Evolutionary conservation across 495 filamentous ascomycete species (phyloP).

Genomic region (Amphirosellinia nigrospora): DNA sequence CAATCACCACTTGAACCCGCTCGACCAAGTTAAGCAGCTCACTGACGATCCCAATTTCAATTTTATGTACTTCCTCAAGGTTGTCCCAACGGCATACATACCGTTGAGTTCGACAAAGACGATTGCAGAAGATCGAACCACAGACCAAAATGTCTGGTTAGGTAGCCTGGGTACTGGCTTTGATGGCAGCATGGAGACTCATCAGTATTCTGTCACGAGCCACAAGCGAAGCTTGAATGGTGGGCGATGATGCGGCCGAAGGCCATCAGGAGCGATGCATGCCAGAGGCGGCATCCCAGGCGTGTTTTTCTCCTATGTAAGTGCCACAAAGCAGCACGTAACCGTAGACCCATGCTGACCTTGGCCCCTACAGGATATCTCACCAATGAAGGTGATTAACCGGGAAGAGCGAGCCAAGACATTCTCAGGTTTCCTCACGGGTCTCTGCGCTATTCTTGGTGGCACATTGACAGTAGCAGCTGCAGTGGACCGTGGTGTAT

Average conservation of each 20-base stretch:
- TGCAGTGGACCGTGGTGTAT: conserved; percentile 87
- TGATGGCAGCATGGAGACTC: conserved; percentile 89
- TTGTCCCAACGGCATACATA: conserved; percentile 92
- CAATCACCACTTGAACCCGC: conserved; percentile 88
- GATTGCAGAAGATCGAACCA: conserved; percentile 49
- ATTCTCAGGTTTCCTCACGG: conserved; percentile 88
- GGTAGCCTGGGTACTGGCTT: conserved; percentile 66
- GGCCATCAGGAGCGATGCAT: conserved; percentile 92
- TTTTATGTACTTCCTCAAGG: conserved; percentile 99
- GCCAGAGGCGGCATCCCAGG: conserved; percentile 91
- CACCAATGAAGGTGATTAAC: conserved; percentile 99
- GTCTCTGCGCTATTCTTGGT: conserved; percentile 92
- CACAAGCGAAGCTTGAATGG: conserved; percentile 87
- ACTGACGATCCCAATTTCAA: conserved; percentile 86
- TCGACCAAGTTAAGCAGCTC: conserved; percentile 80
- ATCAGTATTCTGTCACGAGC: conserved; percentile 96
- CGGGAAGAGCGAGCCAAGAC: conserved; percentile 86
- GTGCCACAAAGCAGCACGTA: conserved; percentile 36
- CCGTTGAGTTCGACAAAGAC: conserved; percentile 77
- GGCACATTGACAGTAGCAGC: conserved; percentile 96
- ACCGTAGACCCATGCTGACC: background rate
- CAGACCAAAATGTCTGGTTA: conserved; percentile 62
- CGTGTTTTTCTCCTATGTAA: conserved; percentile 95
- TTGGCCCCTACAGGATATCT: conserved; percentile 77
- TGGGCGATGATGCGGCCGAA: conserved; percentile 80